Evolutionary conservation across 1,284 basidiomycete species (phyloP), one percentile per base, ranked within the genome.

Genomic region (Mycena citricolor): DNA sequence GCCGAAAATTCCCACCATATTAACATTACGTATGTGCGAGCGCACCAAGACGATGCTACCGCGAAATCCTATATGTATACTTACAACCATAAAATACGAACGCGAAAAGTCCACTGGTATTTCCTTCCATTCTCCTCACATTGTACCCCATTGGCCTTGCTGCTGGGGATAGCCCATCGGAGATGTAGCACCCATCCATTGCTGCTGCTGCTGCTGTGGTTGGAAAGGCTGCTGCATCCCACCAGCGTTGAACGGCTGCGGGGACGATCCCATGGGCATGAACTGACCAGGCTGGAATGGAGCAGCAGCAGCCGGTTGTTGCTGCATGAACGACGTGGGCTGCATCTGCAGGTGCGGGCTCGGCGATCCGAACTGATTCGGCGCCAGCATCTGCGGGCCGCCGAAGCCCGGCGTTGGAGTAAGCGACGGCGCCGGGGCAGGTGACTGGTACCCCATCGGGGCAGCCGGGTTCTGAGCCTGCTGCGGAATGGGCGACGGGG

Each of bases 91-190:
- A 41, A 17, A 40, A 32, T 46, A 47, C 36, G 28, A 28, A 17
- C 20, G 22, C 25, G 30, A 34, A 39, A 11, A 33, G 28, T 17
- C 5, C 24, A 25, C 24, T 5, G n/a, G 26, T 36, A 13, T 17
- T 12, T 8, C 8, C 5, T 17, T 14, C 21, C 7, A 6, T 8
- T 4, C 29, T 44, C n/a, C n/a, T n/a, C n/a, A 47, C 51, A 49
- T 49, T 17, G 42, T 44, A 14, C 47, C 51, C 46, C 51, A 48
- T 28, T 46, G 43, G 14, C 43, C 42, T 17, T 51, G 43, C 32
- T 43, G 44, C 44, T 52, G 51, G 40, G 42, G 51, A 29, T 48
- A 46, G 5, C 40, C 43, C 5, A 42, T 30, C 22, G 13, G 13
- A 23, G 32, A 35, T 36, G 28, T 4, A 22, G 31, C 29, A 24